Conservation (phyloP, 2,329 filamentous ascomycete species). For the Colletotrichum spinosum region DNA sequence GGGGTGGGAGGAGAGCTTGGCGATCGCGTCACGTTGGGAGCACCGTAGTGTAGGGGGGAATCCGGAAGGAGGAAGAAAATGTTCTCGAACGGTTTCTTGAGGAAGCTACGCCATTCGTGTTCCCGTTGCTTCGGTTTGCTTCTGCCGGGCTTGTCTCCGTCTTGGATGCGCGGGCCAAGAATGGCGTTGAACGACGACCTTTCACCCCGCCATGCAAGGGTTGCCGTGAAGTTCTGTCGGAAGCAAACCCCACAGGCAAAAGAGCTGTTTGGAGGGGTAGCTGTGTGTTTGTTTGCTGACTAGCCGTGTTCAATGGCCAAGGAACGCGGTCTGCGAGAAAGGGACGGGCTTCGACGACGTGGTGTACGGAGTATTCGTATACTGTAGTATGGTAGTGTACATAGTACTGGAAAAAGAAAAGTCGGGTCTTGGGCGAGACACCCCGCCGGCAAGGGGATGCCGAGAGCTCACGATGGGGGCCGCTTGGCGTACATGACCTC, state of each 20-base stretch:
- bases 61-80: not conserved
- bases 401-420: too few relatives aligned
- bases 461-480: conserved; percentile 29
- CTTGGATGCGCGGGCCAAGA: conserved; percentile 22
- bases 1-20: conserved; percentile 13
- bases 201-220: conserved; percentile 17
- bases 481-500: conserved; percentile 27
- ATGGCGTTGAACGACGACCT: conserved; percentile 5
- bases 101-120: not conserved
- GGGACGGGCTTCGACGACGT: too few relatives aligned
- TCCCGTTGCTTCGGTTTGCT: conserved; percentile 28
- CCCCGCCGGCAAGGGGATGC: conserved; percentile 35
- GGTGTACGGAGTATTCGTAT: too few relatives aligned
- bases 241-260: conserved; percentile 4
- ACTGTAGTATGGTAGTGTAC: too few relatives aligned
- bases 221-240: conserved; percentile 1
- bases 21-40: conserved; percentile 26
- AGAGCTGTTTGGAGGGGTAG: conserved; percentile 32
- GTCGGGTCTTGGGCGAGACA: conserved; percentile 6
- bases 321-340: too few relatives aligned
- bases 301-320: not conserved
- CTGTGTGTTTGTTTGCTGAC: conserved; percentile 1
- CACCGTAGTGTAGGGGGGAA: not conserved
- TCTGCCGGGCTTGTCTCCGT: conserved; percentile 10
- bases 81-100: not conserved